Conservation (phyloP, 2,329 filamentous ascomycete genomes). For the Fusarium hostae region DNA sequence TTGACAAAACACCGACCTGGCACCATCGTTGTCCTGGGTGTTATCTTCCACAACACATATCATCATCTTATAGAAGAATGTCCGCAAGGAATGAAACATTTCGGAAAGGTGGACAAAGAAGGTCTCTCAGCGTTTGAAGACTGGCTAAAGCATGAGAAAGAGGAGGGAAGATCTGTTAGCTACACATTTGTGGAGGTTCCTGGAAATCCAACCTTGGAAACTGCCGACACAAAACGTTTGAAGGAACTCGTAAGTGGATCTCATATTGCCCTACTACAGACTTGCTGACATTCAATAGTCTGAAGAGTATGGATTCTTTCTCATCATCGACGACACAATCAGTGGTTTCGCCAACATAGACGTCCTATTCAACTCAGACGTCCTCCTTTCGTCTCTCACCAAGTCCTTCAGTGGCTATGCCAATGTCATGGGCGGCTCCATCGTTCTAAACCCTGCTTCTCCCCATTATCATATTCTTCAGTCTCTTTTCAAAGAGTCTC, state of each 20-base stretch:
- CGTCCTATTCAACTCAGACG: slow-evolving; percentile 59
- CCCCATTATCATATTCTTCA: slow-evolving; percentile 52
- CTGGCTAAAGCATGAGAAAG: slow-evolving; percentile 56
- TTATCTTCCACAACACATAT: slow-evolving; percentile 63
- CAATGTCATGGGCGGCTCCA: slow-evolving; percentile 64
- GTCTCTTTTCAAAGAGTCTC: slow-evolving; percentile 42
- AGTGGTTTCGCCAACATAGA: slow-evolving; percentile 62
- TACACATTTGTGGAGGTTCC: slow-evolving; percentile 61
- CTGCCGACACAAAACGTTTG: slow-evolving; percentile 49
- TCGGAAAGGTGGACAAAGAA: slow-evolving; percentile 55
- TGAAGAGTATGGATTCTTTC: slow-evolving; percentile 57
- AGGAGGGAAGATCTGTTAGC: slow-evolving; percentile 53
- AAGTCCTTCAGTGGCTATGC: slow-evolving; percentile 68
- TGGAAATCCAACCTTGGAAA: slow-evolving; percentile 51
- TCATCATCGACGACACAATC: slow-evolving; percentile 62
- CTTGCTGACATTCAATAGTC: slow-evolving; percentile 39
- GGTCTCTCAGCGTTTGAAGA: slow-evolving; percentile 58
- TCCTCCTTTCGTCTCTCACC: slow-evolving; percentile 64
- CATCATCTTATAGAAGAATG: slow-evolving; percentile 59
- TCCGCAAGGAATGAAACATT: slow-evolving; percentile 58
- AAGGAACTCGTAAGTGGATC: slow-evolving; percentile 51
- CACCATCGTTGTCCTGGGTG: slow-evolving; percentile 58
- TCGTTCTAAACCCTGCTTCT: slow-evolving; percentile 61
- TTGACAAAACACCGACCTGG: slow-evolving; percentile 50
- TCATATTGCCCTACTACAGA: neutral